Conservation (phyloP, 805 yeast genomes). For the Isabelozyma rhagii region DNA sequence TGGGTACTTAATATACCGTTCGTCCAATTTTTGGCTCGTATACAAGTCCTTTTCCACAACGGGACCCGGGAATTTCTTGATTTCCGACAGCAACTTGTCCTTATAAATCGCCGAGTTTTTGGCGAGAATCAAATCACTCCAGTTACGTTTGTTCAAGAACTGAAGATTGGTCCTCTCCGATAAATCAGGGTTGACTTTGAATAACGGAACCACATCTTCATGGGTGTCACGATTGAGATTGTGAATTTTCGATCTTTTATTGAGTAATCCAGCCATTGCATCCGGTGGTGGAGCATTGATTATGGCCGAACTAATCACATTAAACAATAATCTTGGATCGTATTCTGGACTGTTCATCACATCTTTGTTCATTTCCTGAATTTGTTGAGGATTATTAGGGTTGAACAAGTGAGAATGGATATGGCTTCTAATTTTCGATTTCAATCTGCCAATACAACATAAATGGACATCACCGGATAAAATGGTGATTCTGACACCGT, state of each 20-base stretch:
- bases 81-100: conserved; percentile 14
- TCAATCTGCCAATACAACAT: conserved; percentile 77
- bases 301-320: conserved; percentile 86
- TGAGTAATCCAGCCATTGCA: conserved; percentile 72
- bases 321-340: conserved; percentile 76
- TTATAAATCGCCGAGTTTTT: conserved; percentile 25
- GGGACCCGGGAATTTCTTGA: conserved; percentile 43
- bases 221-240: conserved; percentile 61
- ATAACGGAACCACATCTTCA: conserved; percentile 80
- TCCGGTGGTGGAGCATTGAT: conserved; percentile 91
- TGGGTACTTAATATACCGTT: conserved; percentile 49
- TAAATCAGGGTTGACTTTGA: conserved; percentile 58
- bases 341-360: conserved; percentile 51
- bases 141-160: conserved; percentile 67
- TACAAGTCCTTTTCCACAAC: conserved; percentile 5
- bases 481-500: conserved; percentile 75
- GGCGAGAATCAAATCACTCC: conserved; percentile 64
- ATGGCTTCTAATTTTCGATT: conserved; percentile 48
- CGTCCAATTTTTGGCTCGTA: conserved; percentile 14
- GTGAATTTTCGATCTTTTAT: conserved; percentile 67
- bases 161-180: conserved; percentile 42
- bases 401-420: conserved; percentile 33
- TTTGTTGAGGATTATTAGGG: conserved; percentile 18
- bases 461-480: conserved; percentile 93
- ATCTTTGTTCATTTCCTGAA: conserved; percentile 35